phyloP scores from a whole-genome alignment of 352 stramenopile genomes.

The Phytophthora lateralis region DNA sequence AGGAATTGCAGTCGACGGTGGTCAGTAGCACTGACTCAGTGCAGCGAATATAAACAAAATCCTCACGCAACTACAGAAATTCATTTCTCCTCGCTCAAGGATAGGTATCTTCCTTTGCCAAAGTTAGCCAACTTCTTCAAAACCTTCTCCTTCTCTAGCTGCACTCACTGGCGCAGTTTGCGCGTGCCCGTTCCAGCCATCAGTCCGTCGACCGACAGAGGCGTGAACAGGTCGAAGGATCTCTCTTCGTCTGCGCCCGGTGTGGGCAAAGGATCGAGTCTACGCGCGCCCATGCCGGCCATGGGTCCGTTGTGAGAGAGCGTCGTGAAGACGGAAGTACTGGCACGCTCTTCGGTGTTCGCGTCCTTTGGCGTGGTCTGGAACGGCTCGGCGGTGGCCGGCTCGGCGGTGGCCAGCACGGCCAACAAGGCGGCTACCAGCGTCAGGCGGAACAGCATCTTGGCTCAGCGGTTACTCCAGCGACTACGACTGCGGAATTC shows the following conservation, averaged over 20 bases:
- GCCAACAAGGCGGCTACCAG: slow-evolving; percentile 9
- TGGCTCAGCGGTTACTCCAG: background rate
- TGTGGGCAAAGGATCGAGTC: background rate
- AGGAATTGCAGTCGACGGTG: background rate
- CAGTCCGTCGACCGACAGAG: slow-evolving; percentile 33
- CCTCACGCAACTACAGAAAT: no score
- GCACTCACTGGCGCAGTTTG: slow-evolving; percentile 22
- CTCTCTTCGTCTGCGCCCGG: slow-evolving; percentile 18
- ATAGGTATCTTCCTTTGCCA: slow-evolving; percentile 7
- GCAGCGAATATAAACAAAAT: slow-evolving; percentile 10
- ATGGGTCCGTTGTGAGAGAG: slow-evolving; percentile 36
- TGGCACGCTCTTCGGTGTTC: slow-evolving; percentile 29
- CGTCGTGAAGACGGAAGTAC: slow-evolving; percentile 34
- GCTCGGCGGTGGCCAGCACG: background rate
- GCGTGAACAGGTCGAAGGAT: slow-evolving; percentile 41
- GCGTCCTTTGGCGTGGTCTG: slow-evolving; percentile 31
- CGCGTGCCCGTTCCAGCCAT: slow-evolving; percentile 33
- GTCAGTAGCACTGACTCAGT: no score
- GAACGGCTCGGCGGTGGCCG: slow-evolving; percentile 12
- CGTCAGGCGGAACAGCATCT: slow-evolving; percentile 19
- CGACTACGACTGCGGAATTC: background rate
- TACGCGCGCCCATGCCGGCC: slow-evolving; percentile 18
- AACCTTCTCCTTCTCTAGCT: background rate
- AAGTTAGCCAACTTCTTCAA: slow-evolving; percentile 8
- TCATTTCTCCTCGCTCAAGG: slow-evolving; percentile 1